These are phyloP conservation scores for Trifolium subterraneum DNA, from an alignment of 306 rosid species.

Conservation along the genomic window DNA sequence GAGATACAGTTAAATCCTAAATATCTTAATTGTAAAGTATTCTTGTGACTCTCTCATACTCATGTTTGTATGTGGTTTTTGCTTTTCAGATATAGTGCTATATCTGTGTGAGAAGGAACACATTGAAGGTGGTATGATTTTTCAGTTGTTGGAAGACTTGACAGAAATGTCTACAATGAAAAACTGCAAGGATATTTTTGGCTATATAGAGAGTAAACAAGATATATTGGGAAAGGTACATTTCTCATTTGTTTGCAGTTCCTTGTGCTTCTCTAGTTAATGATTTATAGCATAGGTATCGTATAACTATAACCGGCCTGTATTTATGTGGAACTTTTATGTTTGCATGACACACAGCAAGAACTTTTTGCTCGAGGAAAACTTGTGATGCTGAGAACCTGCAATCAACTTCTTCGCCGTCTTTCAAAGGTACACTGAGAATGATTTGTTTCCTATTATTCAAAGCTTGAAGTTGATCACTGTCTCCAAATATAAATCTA, in stretches of 20 bases:
- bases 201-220: constrained; percentile 93
- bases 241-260: constrained; percentile 30
- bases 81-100: constrained; percentile 75
- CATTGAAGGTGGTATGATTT: constrained; percentile 97
- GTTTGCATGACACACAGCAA: constrained; percentile 61
- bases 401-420: constrained; percentile 99
- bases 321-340: constrained; percentile 37
- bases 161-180: constrained; percentile 99
- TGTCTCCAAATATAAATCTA: background rate
- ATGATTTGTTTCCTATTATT: constrained; percentile 9
- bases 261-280: constrained; percentile 22
- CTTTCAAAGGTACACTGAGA: constrained; percentile 76
- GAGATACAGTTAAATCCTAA: constrained; percentile 15
- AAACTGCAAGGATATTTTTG: constrained; percentile 96
- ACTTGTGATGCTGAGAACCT: constrained; percentile 97
- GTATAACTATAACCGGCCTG: background rate
- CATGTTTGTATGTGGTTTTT: constrained; percentile 33
- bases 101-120: constrained; percentile 98
- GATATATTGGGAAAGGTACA: constrained; percentile 92
- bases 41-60: constrained; percentile 10
- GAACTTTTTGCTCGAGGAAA: constrained; percentile 99
- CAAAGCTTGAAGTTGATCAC: background rate
- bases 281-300: constrained; percentile 23
- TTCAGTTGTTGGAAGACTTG: constrained; percentile 94
- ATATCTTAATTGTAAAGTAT: constrained; percentile 11